Conservation (phyloP, 257 asterid genomes). For the Jacaranda copaia region DNA sequence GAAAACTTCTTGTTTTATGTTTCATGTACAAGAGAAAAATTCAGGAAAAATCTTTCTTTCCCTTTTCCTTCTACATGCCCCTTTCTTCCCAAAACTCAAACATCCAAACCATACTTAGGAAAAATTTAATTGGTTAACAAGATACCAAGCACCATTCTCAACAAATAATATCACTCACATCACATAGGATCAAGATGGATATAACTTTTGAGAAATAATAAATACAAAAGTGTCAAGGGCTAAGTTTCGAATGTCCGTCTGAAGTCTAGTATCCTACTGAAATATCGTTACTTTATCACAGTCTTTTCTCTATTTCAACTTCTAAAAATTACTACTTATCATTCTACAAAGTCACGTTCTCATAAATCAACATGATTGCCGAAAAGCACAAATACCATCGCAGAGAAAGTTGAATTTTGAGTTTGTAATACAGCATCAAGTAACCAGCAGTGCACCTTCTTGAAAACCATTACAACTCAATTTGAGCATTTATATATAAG, state of each 20-base stretch:
- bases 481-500: background rate
- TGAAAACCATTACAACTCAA: background rate
- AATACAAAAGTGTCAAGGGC: background rate
- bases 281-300: background rate
- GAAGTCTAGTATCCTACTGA: background rate
- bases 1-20: background rate
- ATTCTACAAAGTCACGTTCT: background rate
- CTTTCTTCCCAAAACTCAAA: background rate
- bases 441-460: slow-evolving; percentile 6
- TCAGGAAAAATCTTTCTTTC: background rate
- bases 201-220: background rate
- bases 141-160: background rate
- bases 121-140: background rate
- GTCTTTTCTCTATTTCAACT: background rate
- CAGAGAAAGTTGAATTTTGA: background rate
- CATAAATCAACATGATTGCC: background rate
- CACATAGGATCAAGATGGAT: background rate
- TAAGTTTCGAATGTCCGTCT: background rate
- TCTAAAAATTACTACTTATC: background rate
- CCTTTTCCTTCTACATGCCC: background rate
- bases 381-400: background rate
- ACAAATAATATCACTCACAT: background rate
- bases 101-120: background rate
- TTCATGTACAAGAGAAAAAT: background rate
- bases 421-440: background rate